phyloP scores from a whole-genome alignment of 768 basidiomycete species.

The Xerocomellus intermedius region DNA sequence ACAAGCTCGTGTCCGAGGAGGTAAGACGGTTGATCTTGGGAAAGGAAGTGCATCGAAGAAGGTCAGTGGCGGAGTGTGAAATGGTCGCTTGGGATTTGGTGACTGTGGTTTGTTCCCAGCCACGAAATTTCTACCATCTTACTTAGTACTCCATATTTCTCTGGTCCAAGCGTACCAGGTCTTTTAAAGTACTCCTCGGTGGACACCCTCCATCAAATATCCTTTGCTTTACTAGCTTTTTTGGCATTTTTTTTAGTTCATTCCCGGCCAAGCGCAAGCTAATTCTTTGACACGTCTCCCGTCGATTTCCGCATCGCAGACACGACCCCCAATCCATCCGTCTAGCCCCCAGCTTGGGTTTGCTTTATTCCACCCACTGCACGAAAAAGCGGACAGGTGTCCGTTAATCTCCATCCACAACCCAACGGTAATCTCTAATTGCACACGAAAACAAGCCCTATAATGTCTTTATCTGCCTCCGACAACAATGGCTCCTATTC shows the following conservation, averaged over 20 bases:
- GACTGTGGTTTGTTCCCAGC: constrained; percentile 29
- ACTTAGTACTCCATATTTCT: constrained; percentile 38
- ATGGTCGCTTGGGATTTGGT: constrained; percentile 28
- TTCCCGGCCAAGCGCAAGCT: constrained; percentile 30
- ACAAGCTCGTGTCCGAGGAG: not conserved
- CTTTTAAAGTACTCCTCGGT: constrained; percentile 33
- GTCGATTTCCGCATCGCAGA: constrained; percentile 26
- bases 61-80: constrained; percentile 34
- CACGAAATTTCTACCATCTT: constrained; percentile 35
- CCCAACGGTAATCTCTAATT: constrained; percentile 78
- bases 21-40: constrained; percentile 23
- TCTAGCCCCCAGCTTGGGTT: constrained; percentile 17
- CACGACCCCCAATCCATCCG: constrained; percentile 26
- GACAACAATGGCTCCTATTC: constrained; percentile 82
- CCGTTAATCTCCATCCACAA: constrained; percentile 37
- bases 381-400: constrained; percentile 32
- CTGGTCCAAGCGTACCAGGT: constrained; percentile 36
- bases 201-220: constrained; percentile 33
- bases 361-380: constrained; percentile 28
- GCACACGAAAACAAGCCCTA: constrained; percentile 52
- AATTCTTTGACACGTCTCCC: constrained; percentile 30
- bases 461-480: constrained; percentile 90
- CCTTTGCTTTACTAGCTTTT: constrained; percentile 26
- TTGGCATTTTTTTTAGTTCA: constrained; percentile 21
- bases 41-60: constrained; percentile 15